phyloP scores from a whole-genome alignment of 352 stramenopile species.

The Globisporangium solare region DNA sequence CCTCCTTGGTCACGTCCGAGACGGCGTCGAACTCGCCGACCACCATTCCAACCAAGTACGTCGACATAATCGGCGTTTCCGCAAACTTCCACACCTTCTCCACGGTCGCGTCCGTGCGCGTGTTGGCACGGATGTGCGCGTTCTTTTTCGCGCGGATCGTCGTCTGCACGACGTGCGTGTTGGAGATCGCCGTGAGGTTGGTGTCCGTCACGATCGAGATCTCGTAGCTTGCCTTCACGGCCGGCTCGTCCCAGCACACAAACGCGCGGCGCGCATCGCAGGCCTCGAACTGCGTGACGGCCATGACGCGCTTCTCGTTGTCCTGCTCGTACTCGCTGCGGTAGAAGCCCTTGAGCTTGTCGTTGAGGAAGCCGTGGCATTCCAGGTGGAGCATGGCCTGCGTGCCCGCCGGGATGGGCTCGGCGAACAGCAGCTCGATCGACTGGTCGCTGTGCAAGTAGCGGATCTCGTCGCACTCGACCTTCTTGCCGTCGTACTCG shows the following conservation, averaged over 20 bases:
- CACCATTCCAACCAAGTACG: conserved; percentile 92
- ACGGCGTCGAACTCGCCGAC: conserved; percentile 97
- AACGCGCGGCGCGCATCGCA: conserved; percentile 93
- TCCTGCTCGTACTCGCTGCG: conserved; percentile 90
- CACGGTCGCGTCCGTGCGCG: conserved; percentile 24
- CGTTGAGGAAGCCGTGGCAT: conserved; percentile 77
- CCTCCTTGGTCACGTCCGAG: conserved; percentile 83
- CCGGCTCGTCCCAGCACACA: conserved; percentile 97
- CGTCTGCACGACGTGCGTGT: conserved; percentile 94
- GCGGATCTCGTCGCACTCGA: conserved; percentile 52
- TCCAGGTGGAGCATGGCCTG: conserved; percentile 36
- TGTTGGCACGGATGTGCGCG: conserved; percentile 40
- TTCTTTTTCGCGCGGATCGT: conserved; percentile 53
- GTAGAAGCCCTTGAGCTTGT: conserved; percentile 97
- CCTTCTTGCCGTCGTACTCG: conserved; percentile 27
- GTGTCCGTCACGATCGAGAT: conserved; percentile 89
- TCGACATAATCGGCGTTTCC: conserved; percentile 96
- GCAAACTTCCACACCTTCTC: conserved; percentile 85
- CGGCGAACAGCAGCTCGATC: conserved; percentile 45
- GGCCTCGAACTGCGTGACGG: conserved; percentile 83
- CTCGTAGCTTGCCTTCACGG: conserved; percentile 94
- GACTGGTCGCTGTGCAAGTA: conserved; percentile 51
- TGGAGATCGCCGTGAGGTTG: conserved; percentile 91
- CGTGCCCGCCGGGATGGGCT: conserved; percentile 30
- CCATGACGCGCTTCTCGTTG: conserved; percentile 92